Evolutionary conservation across 176 grass and related monocot genomes (phyloP).

Genomic region (Chloris gayana): DNA sequence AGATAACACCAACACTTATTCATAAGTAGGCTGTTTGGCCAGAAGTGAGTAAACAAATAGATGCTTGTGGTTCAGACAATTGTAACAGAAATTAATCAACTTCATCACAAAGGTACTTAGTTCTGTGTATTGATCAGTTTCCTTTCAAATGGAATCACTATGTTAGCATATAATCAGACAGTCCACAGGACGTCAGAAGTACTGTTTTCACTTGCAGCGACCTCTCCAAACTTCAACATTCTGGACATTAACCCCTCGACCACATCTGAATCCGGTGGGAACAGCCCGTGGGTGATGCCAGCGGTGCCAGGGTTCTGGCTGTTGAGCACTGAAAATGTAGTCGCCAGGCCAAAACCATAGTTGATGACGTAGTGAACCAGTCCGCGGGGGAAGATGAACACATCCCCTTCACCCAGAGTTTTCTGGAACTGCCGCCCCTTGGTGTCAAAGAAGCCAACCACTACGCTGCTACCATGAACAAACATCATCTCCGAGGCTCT

Average conservation of each 20-base stretch:
- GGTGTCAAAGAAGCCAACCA: constrained; percentile 59
- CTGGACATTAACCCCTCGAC: constrained; percentile 41
- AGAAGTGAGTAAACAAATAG: neutral
- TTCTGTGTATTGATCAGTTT: neutral
- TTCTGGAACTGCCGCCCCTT: constrained; percentile 51
- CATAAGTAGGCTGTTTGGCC: neutral
- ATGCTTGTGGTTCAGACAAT: neutral
- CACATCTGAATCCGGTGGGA: constrained; percentile 38
- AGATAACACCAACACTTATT: constrained; percentile 10
- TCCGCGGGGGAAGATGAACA: constrained; percentile 53
- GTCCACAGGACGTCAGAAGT: constrained; percentile 22
- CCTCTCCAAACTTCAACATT: constrained; percentile 46
- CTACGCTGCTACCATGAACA: constrained; percentile 32
- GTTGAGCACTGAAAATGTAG: constrained; percentile 45
- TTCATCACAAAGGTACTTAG: neutral
- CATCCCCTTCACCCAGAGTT: constrained; percentile 43
- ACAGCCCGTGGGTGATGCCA: constrained; percentile 52
- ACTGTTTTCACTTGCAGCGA: constrained; percentile 5
- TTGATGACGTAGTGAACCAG: constrained; percentile 59
- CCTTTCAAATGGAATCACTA: neutral
- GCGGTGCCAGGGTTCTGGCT: constrained; percentile 56
- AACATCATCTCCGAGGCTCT: constrained; percentile 61
- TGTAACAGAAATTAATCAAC: constrained; percentile 1
- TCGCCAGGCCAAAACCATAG: constrained; percentile 27
- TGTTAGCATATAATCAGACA: constrained; percentile 9